phyloP scores from a whole-genome alignment of 1,284 basidiomycete species.

The Apiotrichum laibachii region DNA sequence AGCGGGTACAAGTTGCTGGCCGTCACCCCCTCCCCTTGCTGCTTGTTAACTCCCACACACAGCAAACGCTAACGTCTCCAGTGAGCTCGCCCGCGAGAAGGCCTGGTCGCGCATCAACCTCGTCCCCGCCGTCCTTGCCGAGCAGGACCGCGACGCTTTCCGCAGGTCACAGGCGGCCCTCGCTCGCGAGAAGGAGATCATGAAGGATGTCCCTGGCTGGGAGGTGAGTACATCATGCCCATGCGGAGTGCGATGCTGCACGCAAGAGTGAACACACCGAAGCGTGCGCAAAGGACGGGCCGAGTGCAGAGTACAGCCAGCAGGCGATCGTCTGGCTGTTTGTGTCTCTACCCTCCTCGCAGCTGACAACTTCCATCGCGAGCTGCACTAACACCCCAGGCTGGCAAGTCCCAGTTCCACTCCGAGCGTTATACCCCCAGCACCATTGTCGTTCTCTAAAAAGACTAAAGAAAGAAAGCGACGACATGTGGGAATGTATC shows the following conservation, averaged over 20 bases:
- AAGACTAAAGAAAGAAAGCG: conserved; percentile 3
- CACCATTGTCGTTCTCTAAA: conserved; percentile 54
- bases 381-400: conserved; percentile 50
- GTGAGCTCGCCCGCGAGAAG: conserved; percentile 90
- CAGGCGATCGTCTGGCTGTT: too few relatives aligned
- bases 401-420: conserved; percentile 82
- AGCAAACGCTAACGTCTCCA: conserved; percentile 48
- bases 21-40: not conserved
- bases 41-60: too few relatives aligned
- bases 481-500: conserved; percentile 4
- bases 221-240: conserved; percentile 65
- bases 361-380: too few relatives aligned
- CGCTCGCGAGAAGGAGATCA: conserved; percentile 82
- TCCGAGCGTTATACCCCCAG: conserved; percentile 70
- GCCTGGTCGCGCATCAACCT: conserved; percentile 95
- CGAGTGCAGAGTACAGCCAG: too few relatives aligned
- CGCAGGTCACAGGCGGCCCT: conserved; percentile 75
- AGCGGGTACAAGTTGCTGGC: not conserved
- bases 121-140: conserved; percentile 85
- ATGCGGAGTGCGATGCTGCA: not conserved
- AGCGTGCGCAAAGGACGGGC: too few relatives aligned
- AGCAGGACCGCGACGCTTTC: conserved; percentile 87
- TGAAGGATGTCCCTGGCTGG: conserved; percentile 94
- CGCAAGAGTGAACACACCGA: too few relatives aligned
- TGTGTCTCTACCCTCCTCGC: too few relatives aligned